These are phyloP conservation scores for Przewalskia tangutica DNA, from an alignment of 257 asterid genomes.

Conservation along the genomic window DNA sequence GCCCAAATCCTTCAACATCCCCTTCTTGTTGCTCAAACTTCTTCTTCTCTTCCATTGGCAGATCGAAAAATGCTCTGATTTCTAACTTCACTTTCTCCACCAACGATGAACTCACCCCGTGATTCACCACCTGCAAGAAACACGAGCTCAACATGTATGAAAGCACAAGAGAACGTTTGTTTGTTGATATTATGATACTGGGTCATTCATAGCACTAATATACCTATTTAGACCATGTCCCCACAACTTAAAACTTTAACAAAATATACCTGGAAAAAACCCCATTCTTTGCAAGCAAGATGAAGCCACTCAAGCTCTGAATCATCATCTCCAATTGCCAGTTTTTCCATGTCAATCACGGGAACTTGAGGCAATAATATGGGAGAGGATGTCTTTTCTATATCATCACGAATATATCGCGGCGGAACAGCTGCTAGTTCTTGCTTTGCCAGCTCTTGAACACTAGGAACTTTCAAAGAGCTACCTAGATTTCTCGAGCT, in stretches of 20 bases:
- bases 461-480: no score
- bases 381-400: no score
- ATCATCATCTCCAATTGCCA: not conserved
- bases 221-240: not conserved
- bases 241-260: not conserved
- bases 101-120: slow-evolving; percentile 27
- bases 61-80: slow-evolving; percentile 29
- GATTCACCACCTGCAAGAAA: slow-evolving; percentile 37
- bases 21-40: slow-evolving; percentile 21
- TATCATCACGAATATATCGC: no score
- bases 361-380: not conserved
- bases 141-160: no score
- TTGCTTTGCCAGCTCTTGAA: no score
- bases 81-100: slow-evolving; percentile 12
- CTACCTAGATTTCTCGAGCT: no score
- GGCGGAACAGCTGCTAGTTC: no score
- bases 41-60: slow-evolving; percentile 47
- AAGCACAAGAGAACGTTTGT: no score
- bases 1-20: slow-evolving; percentile 45
- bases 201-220: not conserved
- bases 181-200: no score
- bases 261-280: not conserved
- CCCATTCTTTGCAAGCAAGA: slow-evolving; percentile 7
- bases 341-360: not conserved
- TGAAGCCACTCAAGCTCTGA: not conserved